Conservation (phyloP, 2,329 filamentous ascomycete species). For the Apiospora marii region DNA sequence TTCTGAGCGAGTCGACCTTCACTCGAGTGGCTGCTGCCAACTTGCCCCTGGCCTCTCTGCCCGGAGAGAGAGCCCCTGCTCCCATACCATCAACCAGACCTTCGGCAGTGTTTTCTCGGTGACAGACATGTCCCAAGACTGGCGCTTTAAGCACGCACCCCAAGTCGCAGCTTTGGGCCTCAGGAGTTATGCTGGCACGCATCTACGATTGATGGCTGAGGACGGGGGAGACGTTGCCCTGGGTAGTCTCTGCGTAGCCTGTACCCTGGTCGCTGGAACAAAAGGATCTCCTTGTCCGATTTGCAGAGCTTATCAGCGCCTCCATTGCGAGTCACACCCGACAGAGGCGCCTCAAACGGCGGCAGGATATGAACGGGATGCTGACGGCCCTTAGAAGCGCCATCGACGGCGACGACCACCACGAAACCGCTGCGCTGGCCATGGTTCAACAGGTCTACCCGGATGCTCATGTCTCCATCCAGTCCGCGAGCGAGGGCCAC, state of each 20-base stretch:
- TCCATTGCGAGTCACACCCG: slow-evolving; percentile 23
- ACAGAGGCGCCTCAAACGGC: slow-evolving; percentile 21
- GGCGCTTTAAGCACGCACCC: slow-evolving; percentile 25
- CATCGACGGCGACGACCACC: background rate
- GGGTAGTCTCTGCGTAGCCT: slow-evolving; percentile 26
- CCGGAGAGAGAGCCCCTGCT: slow-evolving; percentile 25
- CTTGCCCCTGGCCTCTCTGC: slow-evolving; percentile 24
- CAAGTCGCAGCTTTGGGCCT: slow-evolving; percentile 26
- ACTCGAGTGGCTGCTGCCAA: slow-evolving; percentile 25
- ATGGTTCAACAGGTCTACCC: slow-evolving; percentile 19
- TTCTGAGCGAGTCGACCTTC: slow-evolving; percentile 25
- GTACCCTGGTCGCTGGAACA: slow-evolving; percentile 6
- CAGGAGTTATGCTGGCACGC: slow-evolving; percentile 26
- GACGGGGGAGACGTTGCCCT: slow-evolving; percentile 23
- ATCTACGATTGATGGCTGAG: slow-evolving; percentile 24
- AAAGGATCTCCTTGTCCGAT: slow-evolving; percentile 22
- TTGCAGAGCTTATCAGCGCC: slow-evolving; percentile 24
- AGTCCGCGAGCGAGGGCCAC: background rate
- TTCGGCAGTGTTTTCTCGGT: slow-evolving; percentile 24
- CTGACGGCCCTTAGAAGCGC: background rate
- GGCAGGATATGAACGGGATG: slow-evolving; percentile 22
- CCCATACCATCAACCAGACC: slow-evolving; percentile 26
- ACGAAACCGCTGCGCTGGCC: slow-evolving; percentile 15
- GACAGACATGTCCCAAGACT: slow-evolving; percentile 26
- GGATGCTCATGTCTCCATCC: slow-evolving; percentile 12